phyloP scores from a whole-genome alignment of 805 yeast genomes.

The Zygoascus tannicola region DNA sequence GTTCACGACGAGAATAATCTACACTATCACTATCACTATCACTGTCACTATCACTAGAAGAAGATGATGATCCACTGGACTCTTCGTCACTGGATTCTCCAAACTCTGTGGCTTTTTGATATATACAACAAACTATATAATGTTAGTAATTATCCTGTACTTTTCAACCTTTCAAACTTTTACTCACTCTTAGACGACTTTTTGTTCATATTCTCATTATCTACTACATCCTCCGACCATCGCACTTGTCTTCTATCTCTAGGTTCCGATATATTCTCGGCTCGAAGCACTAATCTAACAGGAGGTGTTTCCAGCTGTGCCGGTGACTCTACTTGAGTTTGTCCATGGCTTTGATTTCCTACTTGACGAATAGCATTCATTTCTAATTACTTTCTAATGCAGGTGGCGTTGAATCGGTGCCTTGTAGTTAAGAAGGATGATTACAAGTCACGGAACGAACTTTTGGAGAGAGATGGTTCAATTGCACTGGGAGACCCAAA shows the following conservation, averaged over 20 bases:
- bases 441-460: too few species aligned
- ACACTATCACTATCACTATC: too few species aligned
- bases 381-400: too few species aligned
- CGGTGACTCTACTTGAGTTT: not conserved
- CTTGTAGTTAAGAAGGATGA: too few species aligned
- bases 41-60: too few species aligned
- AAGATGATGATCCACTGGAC: conserved; percentile 21
- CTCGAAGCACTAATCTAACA: conserved; percentile 7
- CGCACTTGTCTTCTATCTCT: conserved; percentile 49
- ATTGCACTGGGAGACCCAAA: too few species aligned
- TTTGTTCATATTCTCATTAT: conserved; percentile 79
- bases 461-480: too few species aligned
- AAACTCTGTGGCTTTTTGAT: conserved; percentile 30
- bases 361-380: too few species aligned
- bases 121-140: conserved; percentile 55
- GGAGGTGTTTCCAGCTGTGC: not conserved
- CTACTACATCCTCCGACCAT: conserved; percentile 82
- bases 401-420: too few species aligned
- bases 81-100: conserved; percentile 28
- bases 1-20: conserved; percentile 26
- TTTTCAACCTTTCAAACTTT: not conserved
- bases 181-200: conserved; percentile 64
- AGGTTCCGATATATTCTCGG: not conserved
- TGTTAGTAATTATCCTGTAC: too few species aligned
- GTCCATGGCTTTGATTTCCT: not conserved